Base-by-base conservation (phyloP, 2,329 filamentous ascomycete genomes). In the Diaporthe amygdali region DNA sequence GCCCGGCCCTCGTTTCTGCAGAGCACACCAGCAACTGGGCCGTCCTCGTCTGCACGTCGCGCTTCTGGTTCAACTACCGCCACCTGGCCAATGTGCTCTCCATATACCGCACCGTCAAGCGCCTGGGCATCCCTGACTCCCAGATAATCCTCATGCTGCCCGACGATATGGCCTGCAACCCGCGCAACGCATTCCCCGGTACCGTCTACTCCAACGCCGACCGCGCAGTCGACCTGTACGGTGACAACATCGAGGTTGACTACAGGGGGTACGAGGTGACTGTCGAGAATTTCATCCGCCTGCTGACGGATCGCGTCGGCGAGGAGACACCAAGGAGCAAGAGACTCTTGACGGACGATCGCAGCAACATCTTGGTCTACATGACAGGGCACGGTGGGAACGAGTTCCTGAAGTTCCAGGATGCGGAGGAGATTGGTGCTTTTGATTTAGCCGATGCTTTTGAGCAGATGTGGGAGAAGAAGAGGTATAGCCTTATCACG, bases 71-170 rank as follows among this genome's bases (percentile, higher is more conserved):
- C 91, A 99, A 99, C 85, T 99, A 99, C 84, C 93, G 96, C 71
- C 96, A 99, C 82, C 92, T 99, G 66, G 95, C 96, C 82, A 99
- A 99, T 84, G 96, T 97, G 22, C 91, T 99, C 73, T 98, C 96
- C 72, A 91, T 99, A 74, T 99, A 99, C 84, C 94, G 96, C 71
- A 99, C 96, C 70, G 96, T 99, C 74, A 99, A 99, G 85, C 94
- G 96, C 15, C 91, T 99, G 46, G 96, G 96, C 59, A 99, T 99
- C 72, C 96, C 96, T 44, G 96, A 99, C 83, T 97, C 94, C 66
- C 96, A 99, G 81, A 99, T 99, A 83, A 98, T 99, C 81, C 93
- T 99, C 76, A 98, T 99, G 95, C 90, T 99, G n/a, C 96, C 96
- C 27, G 96, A 99, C 82, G 96, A 99, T 85, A 98, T 99, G 94